These are phyloP conservation scores for Asterophora lycoperdoides DNA, from an alignment of 768 basidiomycete species.

Conservation along the genomic window DNA sequence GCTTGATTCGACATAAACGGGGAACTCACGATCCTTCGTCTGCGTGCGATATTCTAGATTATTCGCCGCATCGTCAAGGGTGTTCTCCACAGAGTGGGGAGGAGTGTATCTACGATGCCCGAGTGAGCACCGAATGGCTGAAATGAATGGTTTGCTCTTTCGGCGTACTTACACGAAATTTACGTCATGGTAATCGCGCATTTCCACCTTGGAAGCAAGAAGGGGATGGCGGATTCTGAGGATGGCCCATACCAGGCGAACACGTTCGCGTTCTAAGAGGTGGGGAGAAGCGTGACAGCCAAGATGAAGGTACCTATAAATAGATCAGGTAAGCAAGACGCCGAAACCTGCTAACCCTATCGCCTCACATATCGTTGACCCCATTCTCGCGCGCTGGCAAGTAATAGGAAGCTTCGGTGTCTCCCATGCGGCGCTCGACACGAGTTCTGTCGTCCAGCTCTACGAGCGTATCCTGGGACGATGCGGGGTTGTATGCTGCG, in stretches of 20 bases:
- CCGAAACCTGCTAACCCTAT: too few relatives aligned
- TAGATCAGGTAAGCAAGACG: background rate
- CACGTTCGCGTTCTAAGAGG: slow-evolving; percentile 41
- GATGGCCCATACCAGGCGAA: slow-evolving; percentile 66
- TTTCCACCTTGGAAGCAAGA: slow-evolving; percentile 56
- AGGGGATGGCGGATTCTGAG: slow-evolving; percentile 68
- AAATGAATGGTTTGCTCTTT: background rate
- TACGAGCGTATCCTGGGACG: slow-evolving; percentile 18
- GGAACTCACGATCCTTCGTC: slow-evolving; percentile 49
- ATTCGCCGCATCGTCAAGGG: slow-evolving; percentile 42
- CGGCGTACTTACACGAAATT: slow-evolving; percentile 61
- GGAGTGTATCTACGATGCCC: slow-evolving; percentile 38
- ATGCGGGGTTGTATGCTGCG: slow-evolving; percentile 8
- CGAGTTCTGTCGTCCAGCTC: slow-evolving; percentile 9
- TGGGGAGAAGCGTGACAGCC: slow-evolving; percentile 50
- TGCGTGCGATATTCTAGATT: slow-evolving; percentile 48
- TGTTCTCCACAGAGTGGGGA: slow-evolving; percentile 39
- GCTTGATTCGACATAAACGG: background rate
- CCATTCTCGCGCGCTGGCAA: slow-evolving; percentile 73
- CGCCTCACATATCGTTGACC: slow-evolving; percentile 80
- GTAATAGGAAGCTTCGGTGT: slow-evolving; percentile 77
- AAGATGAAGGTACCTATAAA: slow-evolving; percentile 72
- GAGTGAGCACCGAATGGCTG: background rate
- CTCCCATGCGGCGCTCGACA: slow-evolving; percentile 57
- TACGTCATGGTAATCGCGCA: slow-evolving; percentile 60